Conservation (phyloP, 345 rosid species). For the Ceriops tagal region DNA sequence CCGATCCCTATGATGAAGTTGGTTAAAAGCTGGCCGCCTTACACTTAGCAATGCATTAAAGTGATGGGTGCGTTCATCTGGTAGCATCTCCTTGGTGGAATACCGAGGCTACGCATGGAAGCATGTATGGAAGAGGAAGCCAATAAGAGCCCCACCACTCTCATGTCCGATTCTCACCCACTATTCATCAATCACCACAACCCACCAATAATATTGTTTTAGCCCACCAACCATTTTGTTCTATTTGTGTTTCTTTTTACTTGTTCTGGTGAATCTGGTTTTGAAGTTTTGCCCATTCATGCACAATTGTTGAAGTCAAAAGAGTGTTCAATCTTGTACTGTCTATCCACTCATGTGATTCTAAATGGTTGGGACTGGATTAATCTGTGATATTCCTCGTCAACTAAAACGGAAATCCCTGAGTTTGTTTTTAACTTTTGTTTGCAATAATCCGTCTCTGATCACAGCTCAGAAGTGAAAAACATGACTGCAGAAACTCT, state of each 20-base stretch:
- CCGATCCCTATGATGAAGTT: constrained; percentile 11
- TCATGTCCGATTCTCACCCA: background rate
- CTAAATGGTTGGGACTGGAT: too few species aligned
- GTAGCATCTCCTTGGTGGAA: constrained; percentile 7
- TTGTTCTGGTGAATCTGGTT: background rate
- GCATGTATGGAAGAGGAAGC: background rate
- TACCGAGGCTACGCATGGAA: constrained; percentile 10
- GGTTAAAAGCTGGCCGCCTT: background rate
- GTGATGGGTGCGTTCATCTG: background rate
- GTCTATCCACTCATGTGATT: too few species aligned
- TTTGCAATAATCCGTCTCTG: too few species aligned
- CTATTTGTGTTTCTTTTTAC: too few species aligned
- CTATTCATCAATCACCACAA: too few species aligned
- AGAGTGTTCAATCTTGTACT: background rate
- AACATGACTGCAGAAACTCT: too few species aligned
- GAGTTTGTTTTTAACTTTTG: too few species aligned
- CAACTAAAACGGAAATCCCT: too few species aligned
- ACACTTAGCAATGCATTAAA: background rate
- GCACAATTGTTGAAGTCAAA: background rate
- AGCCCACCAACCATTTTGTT: background rate
- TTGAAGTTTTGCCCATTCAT: background rate
- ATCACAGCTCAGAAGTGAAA: too few species aligned
- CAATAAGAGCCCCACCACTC: background rate
- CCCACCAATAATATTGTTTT: background rate
- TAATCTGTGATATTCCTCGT: too few species aligned